A percentile compares a stretch with the other conserved stretches of the same genome.
Conservation (phyloP, 2,329 filamentous ascomycete genomes). For the Xylaria digitata region DNA sequence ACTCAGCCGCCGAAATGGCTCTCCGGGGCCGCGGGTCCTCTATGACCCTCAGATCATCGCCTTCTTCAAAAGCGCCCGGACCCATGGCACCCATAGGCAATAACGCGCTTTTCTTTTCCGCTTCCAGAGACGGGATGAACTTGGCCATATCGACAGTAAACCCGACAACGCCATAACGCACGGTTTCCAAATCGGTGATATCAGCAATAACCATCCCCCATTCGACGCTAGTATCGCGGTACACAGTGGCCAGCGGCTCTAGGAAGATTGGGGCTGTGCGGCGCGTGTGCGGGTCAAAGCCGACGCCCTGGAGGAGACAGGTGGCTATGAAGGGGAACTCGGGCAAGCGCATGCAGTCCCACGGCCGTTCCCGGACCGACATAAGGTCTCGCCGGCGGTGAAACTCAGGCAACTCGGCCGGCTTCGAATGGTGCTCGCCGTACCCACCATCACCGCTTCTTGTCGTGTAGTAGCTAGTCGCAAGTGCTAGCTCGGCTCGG, state of each 20-base stretch:
- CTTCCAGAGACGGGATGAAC: slow-evolving; percentile 29
- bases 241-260: slow-evolving; percentile 41
- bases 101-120: slow-evolving; percentile 2
- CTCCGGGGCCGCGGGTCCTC: slow-evolving; percentile 31
- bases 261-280: slow-evolving; percentile 22
- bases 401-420: slow-evolving; percentile 18
- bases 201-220: slow-evolving; percentile 44
- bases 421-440: background rate
- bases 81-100: background rate
- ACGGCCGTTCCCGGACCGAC: slow-evolving; percentile 23
- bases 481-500: slow-evolving; percentile 37
- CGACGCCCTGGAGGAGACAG: slow-evolving; percentile 39
- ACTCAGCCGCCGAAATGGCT: slow-evolving; percentile 37
- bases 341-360: slow-evolving; percentile 36
- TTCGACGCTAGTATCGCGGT: slow-evolving; percentile 39
- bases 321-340: slow-evolving; percentile 41
- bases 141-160: slow-evolving; percentile 35
- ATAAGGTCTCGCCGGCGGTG: no score
- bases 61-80: no score
- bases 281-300: slow-evolving; percentile 27
- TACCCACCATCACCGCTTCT: no score
- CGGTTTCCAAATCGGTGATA: slow-evolving; percentile 36
- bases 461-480: slow-evolving; percentile 31
- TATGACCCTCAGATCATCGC: slow-evolving; percentile 20
- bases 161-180: slow-evolving; percentile 41